phyloP scores from a whole-genome alignment of 768 basidiomycete species.

The Rhodotorula kratochvilovae region DNA sequence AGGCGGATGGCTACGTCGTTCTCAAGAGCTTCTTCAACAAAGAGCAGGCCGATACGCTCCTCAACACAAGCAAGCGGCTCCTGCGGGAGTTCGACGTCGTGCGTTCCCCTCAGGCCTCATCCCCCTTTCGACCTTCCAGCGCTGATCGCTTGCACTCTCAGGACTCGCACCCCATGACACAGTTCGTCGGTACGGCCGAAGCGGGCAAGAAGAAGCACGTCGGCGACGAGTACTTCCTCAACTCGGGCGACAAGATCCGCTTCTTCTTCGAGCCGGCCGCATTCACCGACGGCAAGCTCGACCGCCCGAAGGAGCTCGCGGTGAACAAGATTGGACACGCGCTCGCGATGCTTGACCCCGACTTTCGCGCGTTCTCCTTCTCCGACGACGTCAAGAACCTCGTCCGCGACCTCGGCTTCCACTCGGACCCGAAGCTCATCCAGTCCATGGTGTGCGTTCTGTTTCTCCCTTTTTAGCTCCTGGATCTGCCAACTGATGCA shows the following conservation, averaged over 20 bases:
- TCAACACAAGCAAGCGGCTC: conserved; percentile 67
- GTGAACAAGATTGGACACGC: conserved; percentile 75
- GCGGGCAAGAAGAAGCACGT: conserved; percentile 52
- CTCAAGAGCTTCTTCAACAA: conserved; percentile 65
- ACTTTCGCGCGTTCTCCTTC: conserved; percentile 60
- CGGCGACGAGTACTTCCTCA: conserved; percentile 89
- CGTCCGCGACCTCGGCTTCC: conserved; percentile 73
- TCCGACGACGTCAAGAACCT: conserved; percentile 55
- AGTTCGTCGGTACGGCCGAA: neutral
- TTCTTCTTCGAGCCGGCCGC: conserved; percentile 93
- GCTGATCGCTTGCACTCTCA: neutral
- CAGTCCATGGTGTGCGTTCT: neutral
- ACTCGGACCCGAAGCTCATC: conserved; percentile 64
- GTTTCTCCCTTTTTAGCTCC: neutral
- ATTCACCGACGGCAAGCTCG: conserved; percentile 64
- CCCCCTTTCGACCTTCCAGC: neutral
- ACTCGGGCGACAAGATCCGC: conserved; percentile 86
- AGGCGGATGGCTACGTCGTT: conserved; percentile 46
- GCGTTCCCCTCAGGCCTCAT: conserved; percentile 53
- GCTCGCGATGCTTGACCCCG: conserved; percentile 76
- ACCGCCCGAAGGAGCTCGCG: conserved; percentile 56
- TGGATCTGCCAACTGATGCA: conserved; percentile 68
- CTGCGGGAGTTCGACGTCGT: conserved; percentile 71
- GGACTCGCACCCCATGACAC: neutral
- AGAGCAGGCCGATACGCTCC: conserved; percentile 60